phyloP scores from a whole-genome alignment of 2,329 filamentous ascomycete species.

The Penicillium sp. region DNA sequence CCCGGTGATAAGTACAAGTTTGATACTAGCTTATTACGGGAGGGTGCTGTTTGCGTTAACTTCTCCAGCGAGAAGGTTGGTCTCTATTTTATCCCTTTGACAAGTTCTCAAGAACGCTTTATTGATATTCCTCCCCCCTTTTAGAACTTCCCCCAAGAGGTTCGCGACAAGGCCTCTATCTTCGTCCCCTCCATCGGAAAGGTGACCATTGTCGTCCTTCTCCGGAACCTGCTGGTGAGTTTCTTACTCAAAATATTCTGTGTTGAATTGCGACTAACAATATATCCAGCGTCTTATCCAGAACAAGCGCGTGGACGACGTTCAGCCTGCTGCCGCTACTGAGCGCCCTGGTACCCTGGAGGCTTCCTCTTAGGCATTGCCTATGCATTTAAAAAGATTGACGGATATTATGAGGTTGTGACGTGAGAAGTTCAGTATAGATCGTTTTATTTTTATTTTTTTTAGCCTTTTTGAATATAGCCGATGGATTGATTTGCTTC shows the following conservation, averaged over 20 bases:
- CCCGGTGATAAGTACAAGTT: constrained; percentile 89
- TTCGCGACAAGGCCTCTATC: constrained; percentile 95
- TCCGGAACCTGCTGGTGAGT: constrained; percentile 85
- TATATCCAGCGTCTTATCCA: constrained; percentile 45
- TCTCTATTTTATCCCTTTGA: not conserved
- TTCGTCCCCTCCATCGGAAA: constrained; percentile 98
- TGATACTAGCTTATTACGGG: constrained; percentile 77
- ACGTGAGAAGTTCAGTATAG: constrained; percentile 24
- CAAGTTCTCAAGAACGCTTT: not conserved
- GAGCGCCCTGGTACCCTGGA: constrained; percentile 48
- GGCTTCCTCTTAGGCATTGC: constrained; percentile 28
- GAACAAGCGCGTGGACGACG: constrained; percentile 45
- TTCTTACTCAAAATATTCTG: not conserved
- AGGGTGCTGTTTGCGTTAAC: constrained; percentile 98
- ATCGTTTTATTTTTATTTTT: constrained; percentile 22
- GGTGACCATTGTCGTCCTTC: constrained; percentile 89
- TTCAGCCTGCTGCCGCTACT: constrained; percentile 45
- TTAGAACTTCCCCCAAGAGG: constrained; percentile 81
- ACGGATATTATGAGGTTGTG: constrained; percentile 16
- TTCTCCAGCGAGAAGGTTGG: constrained; percentile 84
- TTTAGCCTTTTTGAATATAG: constrained; percentile 26
- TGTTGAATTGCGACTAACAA: constrained; percentile 18
- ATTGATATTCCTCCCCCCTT: constrained; percentile 6
- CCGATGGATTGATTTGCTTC: not conserved
- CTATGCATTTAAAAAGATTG: constrained; percentile 5